Conservation (phyloP, 257 asterid genomes). For the Osmanthus fragrans region DNA sequence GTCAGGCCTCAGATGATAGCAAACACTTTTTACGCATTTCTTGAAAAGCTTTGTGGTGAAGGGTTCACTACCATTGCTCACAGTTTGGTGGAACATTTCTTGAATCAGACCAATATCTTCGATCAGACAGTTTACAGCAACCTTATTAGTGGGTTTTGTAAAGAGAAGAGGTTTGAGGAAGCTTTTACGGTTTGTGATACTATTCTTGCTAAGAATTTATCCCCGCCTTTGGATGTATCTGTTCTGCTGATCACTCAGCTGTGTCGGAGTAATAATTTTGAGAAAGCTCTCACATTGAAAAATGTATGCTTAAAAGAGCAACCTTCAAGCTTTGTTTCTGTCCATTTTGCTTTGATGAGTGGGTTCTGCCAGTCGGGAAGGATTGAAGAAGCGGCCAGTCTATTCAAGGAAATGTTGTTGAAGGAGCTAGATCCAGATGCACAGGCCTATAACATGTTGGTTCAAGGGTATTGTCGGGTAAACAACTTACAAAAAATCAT, state of each 20-base stretch:
- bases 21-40: constrained; percentile 31
- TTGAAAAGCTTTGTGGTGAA: constrained; percentile 51
- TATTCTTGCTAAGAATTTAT: constrained; percentile 46
- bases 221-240: constrained; percentile 45
- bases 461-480: constrained; percentile 47
- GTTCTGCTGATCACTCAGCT: constrained; percentile 50
- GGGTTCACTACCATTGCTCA: constrained; percentile 49
- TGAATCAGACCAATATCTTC: constrained; percentile 23
- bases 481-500: constrained; percentile 38
- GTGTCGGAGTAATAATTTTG: constrained; percentile 44
- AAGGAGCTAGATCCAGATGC: constrained; percentile 32
- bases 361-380: constrained; percentile 50
- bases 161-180: constrained; percentile 53
- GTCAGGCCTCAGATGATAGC: constrained; percentile 25
- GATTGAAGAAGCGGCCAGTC: constrained; percentile 44
- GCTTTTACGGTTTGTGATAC: constrained; percentile 45
- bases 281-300: constrained; percentile 53
- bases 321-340: constrained; percentile 34
- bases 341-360: constrained; percentile 44
- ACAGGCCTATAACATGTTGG: constrained; percentile 41
- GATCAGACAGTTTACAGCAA: constrained; percentile 40
- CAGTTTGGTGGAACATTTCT: constrained; percentile 49
- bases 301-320: constrained; percentile 41
- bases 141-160: constrained; percentile 53
- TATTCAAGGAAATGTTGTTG: constrained; percentile 42